phyloP scores from a whole-genome alignment of 495 filamentous ascomycete genomes.

The Aspergillus asperescens region DNA sequence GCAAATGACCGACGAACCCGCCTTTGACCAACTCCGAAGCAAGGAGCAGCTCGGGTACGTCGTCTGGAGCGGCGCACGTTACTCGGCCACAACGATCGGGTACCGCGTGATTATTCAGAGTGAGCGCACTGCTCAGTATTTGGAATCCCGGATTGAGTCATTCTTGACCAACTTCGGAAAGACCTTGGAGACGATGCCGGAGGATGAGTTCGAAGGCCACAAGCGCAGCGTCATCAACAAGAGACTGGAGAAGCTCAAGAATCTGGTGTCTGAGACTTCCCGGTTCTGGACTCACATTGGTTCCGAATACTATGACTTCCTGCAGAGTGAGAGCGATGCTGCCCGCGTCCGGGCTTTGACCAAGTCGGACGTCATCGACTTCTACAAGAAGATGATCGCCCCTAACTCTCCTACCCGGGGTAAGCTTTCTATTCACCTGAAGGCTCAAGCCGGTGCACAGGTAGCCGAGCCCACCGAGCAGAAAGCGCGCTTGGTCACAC shows the following conservation, averaged over 20 bases:
- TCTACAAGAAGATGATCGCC: slow-evolving; percentile 71
- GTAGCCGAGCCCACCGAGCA: slow-evolving; percentile 42
- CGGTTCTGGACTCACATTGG: slow-evolving; percentile 82
- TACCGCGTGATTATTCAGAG: slow-evolving; percentile 93
- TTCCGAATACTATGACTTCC: slow-evolving; percentile 85
- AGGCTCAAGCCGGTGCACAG: slow-evolving; percentile 57
- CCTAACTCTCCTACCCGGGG: slow-evolving; percentile 67
- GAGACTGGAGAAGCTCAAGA: slow-evolving; percentile 88
- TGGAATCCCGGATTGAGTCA: slow-evolving; percentile 80
- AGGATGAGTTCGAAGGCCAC: slow-evolving; percentile 83
- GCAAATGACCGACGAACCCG: slow-evolving; percentile 90
- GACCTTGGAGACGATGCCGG: slow-evolving; percentile 67
- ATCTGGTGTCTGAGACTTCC: slow-evolving; percentile 74
- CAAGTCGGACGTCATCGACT: slow-evolving; percentile 72
- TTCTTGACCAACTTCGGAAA: slow-evolving; percentile 66
- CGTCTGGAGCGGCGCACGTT: slow-evolving; percentile 74
- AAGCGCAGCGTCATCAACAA: slow-evolving; percentile 87
- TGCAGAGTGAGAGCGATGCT: slow-evolving; percentile 72
- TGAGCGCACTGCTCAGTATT: slow-evolving; percentile 73
- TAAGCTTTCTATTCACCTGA: slow-evolving; percentile 77
- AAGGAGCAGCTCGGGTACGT: slow-evolving; percentile 98
- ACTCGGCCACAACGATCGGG: slow-evolving; percentile 66
- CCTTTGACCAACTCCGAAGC: slow-evolving; percentile 88
- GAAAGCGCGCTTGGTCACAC: slow-evolving; percentile 48
- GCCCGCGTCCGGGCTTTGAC: slow-evolving; percentile 65